These are phyloP conservation scores for Rhodotorula mucilaginosa DNA, from an alignment of 1,284 basidiomycete genomes.

Conservation along the genomic window DNA sequence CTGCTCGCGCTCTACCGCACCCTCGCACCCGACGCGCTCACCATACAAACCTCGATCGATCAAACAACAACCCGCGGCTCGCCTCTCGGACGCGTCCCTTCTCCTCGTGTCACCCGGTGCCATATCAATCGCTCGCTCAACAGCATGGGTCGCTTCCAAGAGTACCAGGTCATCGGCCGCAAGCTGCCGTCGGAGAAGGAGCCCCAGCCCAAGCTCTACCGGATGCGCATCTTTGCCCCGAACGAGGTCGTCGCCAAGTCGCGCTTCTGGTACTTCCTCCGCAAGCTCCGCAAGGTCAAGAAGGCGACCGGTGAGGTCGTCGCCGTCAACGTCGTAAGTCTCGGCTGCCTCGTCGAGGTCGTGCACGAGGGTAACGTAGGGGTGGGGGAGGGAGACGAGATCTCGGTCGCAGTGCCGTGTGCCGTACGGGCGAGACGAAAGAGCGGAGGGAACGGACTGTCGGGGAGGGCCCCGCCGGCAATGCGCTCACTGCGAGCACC, in stretches of 20 bases:
- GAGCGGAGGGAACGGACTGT: not conserved
- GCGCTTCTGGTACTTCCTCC: slow-evolving; percentile 99
- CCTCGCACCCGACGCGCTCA: not conserved
- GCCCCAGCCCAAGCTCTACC: slow-evolving; percentile 93
- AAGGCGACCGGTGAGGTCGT: slow-evolving; percentile 99
- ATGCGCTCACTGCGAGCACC: not conserved
- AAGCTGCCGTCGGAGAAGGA: slow-evolving; percentile 92
- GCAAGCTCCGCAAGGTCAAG: slow-evolving; percentile 98
- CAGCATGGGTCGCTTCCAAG: slow-evolving; percentile 50
- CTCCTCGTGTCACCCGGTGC: not conserved
- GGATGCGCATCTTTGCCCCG: slow-evolving; percentile 99
- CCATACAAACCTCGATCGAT: not conserved
- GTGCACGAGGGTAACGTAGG: too few species aligned
- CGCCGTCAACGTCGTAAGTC: slow-evolving; percentile 87
- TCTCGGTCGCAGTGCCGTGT: not conserved
- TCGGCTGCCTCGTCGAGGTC: not conserved
- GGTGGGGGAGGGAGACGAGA: not conserved
- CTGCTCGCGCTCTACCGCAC: not conserved
- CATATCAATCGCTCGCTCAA: not conserved
- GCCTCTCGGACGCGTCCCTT: not conserved
- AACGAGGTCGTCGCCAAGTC: slow-evolving; percentile 98
- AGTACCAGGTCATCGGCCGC: slow-evolving; percentile 97
- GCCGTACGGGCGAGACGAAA: not conserved
- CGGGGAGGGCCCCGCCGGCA: not conserved
- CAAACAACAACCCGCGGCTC: not conserved